Percentiles rank a stretch among this genome's conserved stretches.
These are phyloP conservation scores for Prototheca cutis DNA, from an alignment of 163 green algal species.

Conservation along the genomic window DNA sequence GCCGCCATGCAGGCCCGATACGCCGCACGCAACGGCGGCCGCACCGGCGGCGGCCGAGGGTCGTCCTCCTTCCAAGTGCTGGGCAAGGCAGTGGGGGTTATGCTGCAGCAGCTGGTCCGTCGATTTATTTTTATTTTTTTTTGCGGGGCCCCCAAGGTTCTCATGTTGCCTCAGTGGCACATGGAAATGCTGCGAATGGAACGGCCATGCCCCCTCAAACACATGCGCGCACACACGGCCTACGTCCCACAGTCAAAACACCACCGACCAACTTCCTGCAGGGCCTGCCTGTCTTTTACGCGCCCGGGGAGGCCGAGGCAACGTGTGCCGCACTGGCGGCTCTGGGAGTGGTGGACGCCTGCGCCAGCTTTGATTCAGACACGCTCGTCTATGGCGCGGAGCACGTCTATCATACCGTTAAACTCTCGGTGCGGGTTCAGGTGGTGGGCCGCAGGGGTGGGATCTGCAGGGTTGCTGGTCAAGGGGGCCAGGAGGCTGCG, in stretches of 20 bases:
- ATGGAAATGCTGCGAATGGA: too few relatives aligned
- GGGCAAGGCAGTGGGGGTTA: not conserved
- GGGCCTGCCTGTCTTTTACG: conserved; percentile 61
- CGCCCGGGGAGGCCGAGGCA: conserved; percentile 73
- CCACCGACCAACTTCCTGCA: conserved; percentile 16
- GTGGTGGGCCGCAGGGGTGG: too few relatives aligned
- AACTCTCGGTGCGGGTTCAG: conserved; percentile 32
- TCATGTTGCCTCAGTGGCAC: too few relatives aligned
- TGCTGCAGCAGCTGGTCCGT: conserved; percentile 18
- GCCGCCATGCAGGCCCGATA: conserved; percentile 16
- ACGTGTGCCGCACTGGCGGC: conserved; percentile 62
- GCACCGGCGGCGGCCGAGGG: not conserved
- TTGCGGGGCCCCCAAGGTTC: too few relatives aligned
- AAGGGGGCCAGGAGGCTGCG: too few relatives aligned
- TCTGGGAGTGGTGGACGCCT: conserved; percentile 39
- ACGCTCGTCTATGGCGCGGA: conserved; percentile 66
- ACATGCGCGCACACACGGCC: too few relatives aligned
- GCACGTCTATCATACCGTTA: conserved; percentile 47
- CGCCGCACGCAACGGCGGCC: not conserved
- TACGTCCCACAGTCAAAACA: not conserved
- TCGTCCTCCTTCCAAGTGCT: conserved; percentile 7
- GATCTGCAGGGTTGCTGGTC: too few relatives aligned
- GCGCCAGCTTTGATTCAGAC: conserved; percentile 57
- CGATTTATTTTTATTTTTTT: too few relatives aligned
- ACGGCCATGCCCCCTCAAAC: too few relatives aligned